phyloP scores from a whole-genome alignment of 495 filamentous ascomycete genomes.

The Xeromyces bisporus region DNA sequence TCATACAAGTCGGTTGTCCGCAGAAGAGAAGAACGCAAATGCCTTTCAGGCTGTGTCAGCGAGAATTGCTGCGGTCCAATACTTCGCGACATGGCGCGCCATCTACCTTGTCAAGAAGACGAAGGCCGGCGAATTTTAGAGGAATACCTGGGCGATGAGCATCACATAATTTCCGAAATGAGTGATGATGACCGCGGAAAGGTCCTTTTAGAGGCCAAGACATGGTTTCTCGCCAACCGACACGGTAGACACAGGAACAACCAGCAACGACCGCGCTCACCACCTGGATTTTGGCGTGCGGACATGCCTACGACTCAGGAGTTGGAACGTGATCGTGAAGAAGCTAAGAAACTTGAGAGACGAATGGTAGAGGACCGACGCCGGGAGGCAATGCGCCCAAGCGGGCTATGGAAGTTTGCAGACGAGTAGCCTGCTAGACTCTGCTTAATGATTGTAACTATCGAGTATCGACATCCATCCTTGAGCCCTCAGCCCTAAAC shows the following conservation, averaged over 20 bases:
- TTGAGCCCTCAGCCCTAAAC: no score
- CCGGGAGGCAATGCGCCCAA: conserved; percentile 61
- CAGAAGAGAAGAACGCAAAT: conserved; percentile 52
- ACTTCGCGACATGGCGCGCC: conserved; percentile 47
- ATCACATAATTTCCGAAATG: conserved; percentile 23
- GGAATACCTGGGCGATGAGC: conserved; percentile 47
- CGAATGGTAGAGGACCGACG: conserved; percentile 55
- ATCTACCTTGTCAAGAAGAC: conserved; percentile 15
- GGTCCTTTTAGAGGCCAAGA: conserved; percentile 49
- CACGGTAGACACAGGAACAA: conserved; percentile 62
- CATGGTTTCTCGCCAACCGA: conserved; percentile 46
- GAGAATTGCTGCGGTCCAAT: conserved; percentile 59
- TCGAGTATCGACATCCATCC: no score
- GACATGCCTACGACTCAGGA: conserved; percentile 84
- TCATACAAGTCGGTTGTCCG: conserved; percentile 66
- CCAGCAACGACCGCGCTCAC: conserved; percentile 49
- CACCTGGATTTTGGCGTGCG: conserved; percentile 77
- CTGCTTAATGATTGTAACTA: no score
- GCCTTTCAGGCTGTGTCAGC: conserved; percentile 61
- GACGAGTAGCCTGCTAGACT: conserved; percentile 64
- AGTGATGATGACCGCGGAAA: conserved; percentile 32
- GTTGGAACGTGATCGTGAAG: conserved; percentile 39
- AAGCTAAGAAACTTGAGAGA: conserved; percentile 39
- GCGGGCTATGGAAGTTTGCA: conserved; percentile 59
- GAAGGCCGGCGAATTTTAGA: conserved; percentile 42